Conservation (phyloP, 129 eudicot species). For the Flaveria ramosissima region DNA sequence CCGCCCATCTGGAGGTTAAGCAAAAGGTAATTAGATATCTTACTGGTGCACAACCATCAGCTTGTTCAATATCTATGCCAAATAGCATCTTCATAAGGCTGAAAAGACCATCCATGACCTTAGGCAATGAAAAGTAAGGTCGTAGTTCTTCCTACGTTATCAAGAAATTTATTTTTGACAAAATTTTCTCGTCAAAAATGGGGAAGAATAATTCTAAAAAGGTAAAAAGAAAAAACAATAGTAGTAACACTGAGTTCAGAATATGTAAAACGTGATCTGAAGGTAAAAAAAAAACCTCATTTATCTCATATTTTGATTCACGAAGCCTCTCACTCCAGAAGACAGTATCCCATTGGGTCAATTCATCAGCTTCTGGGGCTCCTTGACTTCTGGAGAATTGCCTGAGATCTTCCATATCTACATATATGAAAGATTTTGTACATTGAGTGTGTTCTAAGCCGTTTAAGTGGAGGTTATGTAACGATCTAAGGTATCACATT, state of each 20-base stretch:
- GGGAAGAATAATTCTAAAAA: background rate
- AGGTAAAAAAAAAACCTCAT: conserved; percentile 63
- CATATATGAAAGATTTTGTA: conserved; percentile 1
- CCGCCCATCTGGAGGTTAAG: background rate
- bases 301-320: conserved; percentile 92
- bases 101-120: conserved; percentile 97
- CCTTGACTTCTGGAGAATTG: conserved; percentile 70
- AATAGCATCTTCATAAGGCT: conserved; percentile 80
- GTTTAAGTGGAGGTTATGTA: no score
- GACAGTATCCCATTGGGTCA: conserved; percentile 77
- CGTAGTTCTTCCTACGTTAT: conserved; percentile 85
- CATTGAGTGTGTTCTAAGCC: background rate
- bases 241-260: no score
- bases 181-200: background rate
- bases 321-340: conserved; percentile 99
- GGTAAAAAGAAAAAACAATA: background rate
- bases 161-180: conserved; percentile 2
- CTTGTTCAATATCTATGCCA: conserved; percentile 69
- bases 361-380: conserved; percentile 77
- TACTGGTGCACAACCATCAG: conserved; percentile 93
- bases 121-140: conserved; percentile 91
- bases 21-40: conserved; percentile 21
- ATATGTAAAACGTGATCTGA: background rate
- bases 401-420: conserved; percentile 89
- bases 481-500: no score